Base-by-base conservation (phyloP, 2,329 filamentous ascomycete genomes). In the Talaromyces sp. region DNA sequence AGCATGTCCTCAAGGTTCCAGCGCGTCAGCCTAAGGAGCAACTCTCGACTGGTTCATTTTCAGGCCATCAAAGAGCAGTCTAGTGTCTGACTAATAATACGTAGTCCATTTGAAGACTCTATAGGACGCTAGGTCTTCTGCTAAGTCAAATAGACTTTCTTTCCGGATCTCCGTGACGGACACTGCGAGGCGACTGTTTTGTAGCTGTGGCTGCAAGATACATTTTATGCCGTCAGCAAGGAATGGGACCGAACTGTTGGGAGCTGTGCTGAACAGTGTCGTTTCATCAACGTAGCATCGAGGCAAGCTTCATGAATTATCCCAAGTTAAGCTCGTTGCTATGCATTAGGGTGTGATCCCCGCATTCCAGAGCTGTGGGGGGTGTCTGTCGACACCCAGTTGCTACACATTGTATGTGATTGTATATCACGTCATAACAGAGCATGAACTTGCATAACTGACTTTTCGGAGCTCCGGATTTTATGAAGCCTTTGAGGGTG, bases 321-420 rank as follows among this genome's bases (percentile, higher is more conserved):
- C 31, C 52, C 9, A 15, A 52, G 19, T 37, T 39, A 39, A 63
- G 19, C 43, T 58, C 61, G 64, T 66, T 66, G 64, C 64, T 66
- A 63, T 63, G 64, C 64, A 66, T 59, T 58, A 54, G 61, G 64
- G 64, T 66, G 49, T 57, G 64, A 66, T 63, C 64, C 61, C 61
- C 64, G 56, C 64, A 66, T 66, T 66, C 64, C 64, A 66, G 39
- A n/a, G 52, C 56, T 61, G 64, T 57, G 49, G 54, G n/a, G 49
- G 54, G n/a, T 61, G 43, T 63, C 35, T 33, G n/a, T 63, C 62
- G 19, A 33, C 11, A 56, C 33, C 33, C 19, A 56, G 52, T 56
- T 22, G n/a, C 31, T 56, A 56, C 52, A 56, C 22, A 56, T 22
- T 6, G n/a, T 31, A 31, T 31, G 27, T 31, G n/a, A 56, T 35